phyloP scores from a whole-genome alignment of 768 basidiomycete genomes.

The Tulasnella calospora region DNA sequence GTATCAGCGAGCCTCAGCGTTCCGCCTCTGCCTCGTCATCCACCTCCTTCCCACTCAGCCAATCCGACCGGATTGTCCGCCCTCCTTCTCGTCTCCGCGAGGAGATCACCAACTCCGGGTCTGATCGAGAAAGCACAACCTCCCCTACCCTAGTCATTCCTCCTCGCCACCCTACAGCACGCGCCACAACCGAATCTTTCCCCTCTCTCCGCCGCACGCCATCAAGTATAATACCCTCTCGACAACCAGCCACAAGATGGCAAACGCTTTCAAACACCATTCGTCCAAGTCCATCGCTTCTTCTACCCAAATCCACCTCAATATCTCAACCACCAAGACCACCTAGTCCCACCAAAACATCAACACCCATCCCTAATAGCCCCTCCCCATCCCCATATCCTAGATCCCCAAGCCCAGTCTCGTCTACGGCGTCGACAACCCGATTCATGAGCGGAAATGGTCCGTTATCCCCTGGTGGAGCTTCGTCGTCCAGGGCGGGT shows the following conservation, averaged over 20 bases:
- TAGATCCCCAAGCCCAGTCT: slow-evolving; percentile 6
- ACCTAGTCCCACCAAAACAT: slow-evolving; percentile 17
- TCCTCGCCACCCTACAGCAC: not conserved
- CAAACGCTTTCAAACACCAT: slow-evolving; percentile 13
- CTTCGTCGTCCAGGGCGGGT: not conserved
- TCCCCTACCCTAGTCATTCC: slow-evolving; percentile 16
- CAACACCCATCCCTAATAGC: slow-evolving; percentile 1
- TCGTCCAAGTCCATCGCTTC: slow-evolving; percentile 13
- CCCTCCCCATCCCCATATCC: not conserved
- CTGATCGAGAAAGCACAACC: slow-evolving; percentile 10
- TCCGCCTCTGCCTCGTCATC: slow-evolving; percentile 35
- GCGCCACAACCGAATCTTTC: slow-evolving; percentile 17
- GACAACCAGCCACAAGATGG: slow-evolving; percentile 14
- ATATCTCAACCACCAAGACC: not conserved
- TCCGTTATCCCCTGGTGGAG: not conserved
- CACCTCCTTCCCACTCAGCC: slow-evolving; percentile 31
- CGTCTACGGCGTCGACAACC: slow-evolving; percentile 4
- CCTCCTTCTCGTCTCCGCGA: slow-evolving; percentile 54
- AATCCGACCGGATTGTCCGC: slow-evolving; percentile 43
- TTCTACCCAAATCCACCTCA: slow-evolving; percentile 5
- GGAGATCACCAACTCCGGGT: slow-evolving; percentile 34
- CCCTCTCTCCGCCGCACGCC: slow-evolving; percentile 17
- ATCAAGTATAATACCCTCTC: slow-evolving; percentile 9
- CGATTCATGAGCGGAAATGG: not conserved
- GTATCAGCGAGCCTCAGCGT: slow-evolving; percentile 47